Conservation (phyloP, 345 rosid genomes). For the Lepidium sativum region DNA sequence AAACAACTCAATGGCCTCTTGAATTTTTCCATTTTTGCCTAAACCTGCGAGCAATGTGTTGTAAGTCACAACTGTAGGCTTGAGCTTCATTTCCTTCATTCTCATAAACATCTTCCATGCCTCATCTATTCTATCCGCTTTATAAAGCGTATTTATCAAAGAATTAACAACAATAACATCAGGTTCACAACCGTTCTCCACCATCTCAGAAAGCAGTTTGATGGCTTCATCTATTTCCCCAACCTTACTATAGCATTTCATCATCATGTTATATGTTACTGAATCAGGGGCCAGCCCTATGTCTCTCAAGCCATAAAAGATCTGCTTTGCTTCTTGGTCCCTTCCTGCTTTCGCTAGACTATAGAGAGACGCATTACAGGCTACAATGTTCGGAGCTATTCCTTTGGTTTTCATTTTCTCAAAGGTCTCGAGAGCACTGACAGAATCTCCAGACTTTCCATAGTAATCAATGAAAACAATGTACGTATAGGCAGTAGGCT, state of each 20-base stretch:
- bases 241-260: conserved; percentile 76
- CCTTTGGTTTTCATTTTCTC: conserved; percentile 69
- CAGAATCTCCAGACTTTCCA: conserved; percentile 63
- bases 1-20: conserved; percentile 49
- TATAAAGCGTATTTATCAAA: conserved; percentile 65
- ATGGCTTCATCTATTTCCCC: conserved; percentile 76
- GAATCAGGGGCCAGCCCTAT: conserved; percentile 70
- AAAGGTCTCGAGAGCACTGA: conserved; percentile 66
- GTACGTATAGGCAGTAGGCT: conserved; percentile 68
- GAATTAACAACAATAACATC: conserved; percentile 77
- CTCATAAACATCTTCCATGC: conserved; percentile 76
- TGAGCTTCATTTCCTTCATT: conserved; percentile 61
- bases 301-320: conserved; percentile 53
- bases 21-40: conserved; percentile 62
- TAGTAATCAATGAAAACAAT: conserved; percentile 84
- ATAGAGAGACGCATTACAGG: conserved; percentile 80
- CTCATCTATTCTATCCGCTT: conserved; percentile 62
- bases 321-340: conserved; percentile 60
- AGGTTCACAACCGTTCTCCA: conserved; percentile 51
- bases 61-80: conserved; percentile 79
- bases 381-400: conserved; percentile 74
- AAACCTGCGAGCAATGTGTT: conserved; percentile 74
- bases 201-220: conserved; percentile 68
- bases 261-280: conserved; percentile 92
- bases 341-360: conserved; percentile 63